phyloP scores from a whole-genome alignment of 106 monocot genomes.

The Hemerocallis citrina region DNA sequence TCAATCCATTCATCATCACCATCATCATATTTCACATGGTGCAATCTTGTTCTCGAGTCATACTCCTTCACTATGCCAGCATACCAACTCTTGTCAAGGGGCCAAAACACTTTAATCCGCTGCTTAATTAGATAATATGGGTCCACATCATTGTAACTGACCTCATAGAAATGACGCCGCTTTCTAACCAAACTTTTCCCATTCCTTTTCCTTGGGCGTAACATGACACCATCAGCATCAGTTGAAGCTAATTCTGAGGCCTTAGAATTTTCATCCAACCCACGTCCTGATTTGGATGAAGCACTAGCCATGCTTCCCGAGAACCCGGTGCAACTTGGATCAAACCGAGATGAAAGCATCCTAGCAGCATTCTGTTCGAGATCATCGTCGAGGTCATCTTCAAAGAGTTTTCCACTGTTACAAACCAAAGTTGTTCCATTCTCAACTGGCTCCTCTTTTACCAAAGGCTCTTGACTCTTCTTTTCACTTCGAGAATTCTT shows the following conservation, averaged over 20 bases:
- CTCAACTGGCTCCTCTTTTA: background rate
- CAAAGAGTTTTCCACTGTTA: conserved; percentile 1
- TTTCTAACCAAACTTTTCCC: conserved; percentile 46
- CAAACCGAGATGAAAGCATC: conserved; percentile 93
- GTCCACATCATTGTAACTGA: conserved; percentile 52
- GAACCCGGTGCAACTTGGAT: conserved; percentile 46
- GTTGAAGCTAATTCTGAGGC: conserved; percentile 15
- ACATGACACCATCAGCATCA: conserved; percentile 27
- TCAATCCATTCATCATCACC: conserved; percentile 86
- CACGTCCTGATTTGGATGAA: conserved; percentile 4
- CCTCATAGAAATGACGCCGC: conserved; percentile 81
- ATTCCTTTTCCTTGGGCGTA: conserved; percentile 48
- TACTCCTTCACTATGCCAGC: conserved; percentile 86
- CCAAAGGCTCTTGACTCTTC: background rate
- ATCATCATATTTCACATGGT: conserved; percentile 90
- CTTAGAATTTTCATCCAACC: conserved; percentile 6
- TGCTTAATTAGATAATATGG: conserved; percentile 69
- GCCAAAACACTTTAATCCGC: conserved; percentile 85
- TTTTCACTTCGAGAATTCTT: conserved; percentile 16
- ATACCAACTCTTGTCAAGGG: conserved; percentile 80
- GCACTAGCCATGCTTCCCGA: conserved; percentile 14
- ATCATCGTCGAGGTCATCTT: conserved; percentile 33
- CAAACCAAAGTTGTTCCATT: conserved; percentile 7
- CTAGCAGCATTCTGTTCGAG: conserved; percentile 91
- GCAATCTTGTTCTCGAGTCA: conserved; percentile 60